phyloP scores from a whole-genome alignment of 2,329 filamentous ascomycete genomes.

The Neonectria hederae region DNA sequence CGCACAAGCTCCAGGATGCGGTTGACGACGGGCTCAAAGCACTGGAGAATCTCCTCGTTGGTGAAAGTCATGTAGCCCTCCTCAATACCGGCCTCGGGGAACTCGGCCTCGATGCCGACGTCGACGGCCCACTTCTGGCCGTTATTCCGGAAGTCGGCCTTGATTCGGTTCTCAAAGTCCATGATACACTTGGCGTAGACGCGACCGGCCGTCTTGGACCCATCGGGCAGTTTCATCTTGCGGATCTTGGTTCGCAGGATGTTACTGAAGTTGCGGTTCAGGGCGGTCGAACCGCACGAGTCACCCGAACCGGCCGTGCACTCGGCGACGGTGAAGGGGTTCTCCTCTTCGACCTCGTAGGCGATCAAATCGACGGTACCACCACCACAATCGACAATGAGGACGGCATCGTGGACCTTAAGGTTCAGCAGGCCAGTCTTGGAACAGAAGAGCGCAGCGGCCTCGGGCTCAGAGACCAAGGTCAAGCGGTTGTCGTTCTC shows the following conservation, averaged over 20 bases:
- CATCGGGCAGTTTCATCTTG: conserved; percentile 98
- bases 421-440: conserved; percentile 96
- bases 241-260: conserved; percentile 97
- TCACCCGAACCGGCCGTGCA: conserved; percentile 97
- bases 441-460: conserved; percentile 95
- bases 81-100: conserved; percentile 96
- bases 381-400: conserved; percentile 98
- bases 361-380: conserved; percentile 99
- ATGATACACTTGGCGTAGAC: conserved; percentile 99
- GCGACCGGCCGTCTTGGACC: conserved; percentile 95
- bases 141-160: conserved; percentile 99
- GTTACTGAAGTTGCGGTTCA: conserved; percentile 98
- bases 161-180: conserved; percentile 99
- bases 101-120: conserved; percentile 97
- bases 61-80: conserved; percentile 99
- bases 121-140: conserved; percentile 99
- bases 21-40: conserved; percentile 98
- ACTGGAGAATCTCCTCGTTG: conserved; percentile 98
- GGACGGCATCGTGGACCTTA: conserved; percentile 97
- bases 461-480: conserved; percentile 94
- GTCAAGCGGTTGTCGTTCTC: conserved; percentile 98
- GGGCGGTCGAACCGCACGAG: conserved; percentile 96
- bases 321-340: conserved; percentile 95
- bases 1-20: conserved; percentile 94
- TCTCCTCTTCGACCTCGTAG: conserved; percentile 98